Evolutionary conservation across 2,329 filamentous ascomycete species (phyloP).

Genomic region (Epichloe sibirici): DNA sequence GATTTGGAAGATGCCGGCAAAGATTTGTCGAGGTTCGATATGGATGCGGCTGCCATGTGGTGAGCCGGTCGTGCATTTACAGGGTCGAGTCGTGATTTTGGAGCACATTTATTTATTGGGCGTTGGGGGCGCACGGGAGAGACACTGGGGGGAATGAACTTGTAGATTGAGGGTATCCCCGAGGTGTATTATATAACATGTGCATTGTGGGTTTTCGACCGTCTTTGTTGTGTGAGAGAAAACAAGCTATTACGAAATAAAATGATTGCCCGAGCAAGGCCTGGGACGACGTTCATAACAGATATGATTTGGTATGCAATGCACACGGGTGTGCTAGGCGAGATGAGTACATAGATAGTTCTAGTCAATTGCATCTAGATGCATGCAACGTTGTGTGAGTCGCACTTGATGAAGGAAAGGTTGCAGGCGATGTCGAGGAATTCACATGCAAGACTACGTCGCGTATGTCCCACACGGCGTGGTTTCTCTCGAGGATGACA

Average conservation of each 20-base stretch:
- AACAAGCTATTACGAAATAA: not conserved
- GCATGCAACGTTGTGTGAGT: too few relatives aligned
- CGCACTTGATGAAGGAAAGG: too few relatives aligned
- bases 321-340: too few relatives aligned
- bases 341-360: too few relatives aligned
- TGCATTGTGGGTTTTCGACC: not conserved
- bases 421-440: too few relatives aligned
- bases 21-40: constrained; percentile 81
- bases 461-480: too few relatives aligned
- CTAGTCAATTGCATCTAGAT: too few relatives aligned
- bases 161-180: not conserved
- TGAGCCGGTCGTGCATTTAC: constrained; percentile 12
- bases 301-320: too few relatives aligned
- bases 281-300: too few relatives aligned
- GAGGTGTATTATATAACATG: not conserved
- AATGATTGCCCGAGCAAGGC: not conserved
- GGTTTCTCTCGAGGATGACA: too few relatives aligned
- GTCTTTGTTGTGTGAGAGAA: too few relatives aligned
- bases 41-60: constrained; percentile 60
- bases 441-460: too few relatives aligned
- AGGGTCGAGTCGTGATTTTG: not conserved
- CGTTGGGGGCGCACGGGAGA: not conserved
- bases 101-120: not conserved
- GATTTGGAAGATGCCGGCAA: constrained; percentile 91
- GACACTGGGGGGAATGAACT: not conserved